Base-by-base conservation (phyloP, 2,329 filamentous ascomycete species). In the Zasmidium angulare region DNA sequence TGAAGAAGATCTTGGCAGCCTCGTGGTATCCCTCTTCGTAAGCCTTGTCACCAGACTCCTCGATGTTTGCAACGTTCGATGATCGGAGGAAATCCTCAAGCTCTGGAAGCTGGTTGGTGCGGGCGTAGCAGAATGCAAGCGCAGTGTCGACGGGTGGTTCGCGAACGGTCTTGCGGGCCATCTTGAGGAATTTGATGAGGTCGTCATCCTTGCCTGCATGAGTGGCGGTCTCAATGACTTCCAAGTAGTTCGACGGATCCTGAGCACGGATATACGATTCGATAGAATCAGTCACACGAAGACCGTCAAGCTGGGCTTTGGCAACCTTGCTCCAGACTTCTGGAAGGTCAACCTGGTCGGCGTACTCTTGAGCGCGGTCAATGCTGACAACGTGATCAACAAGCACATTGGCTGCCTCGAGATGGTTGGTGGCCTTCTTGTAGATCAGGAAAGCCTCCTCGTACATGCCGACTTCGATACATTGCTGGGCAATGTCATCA, bases 261-360 rank as follows among this genome's bases (percentile, higher is more conserved):
- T 89, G 85, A 31, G 95, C 95, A 75, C 93, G 93, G 74, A 99
- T 96, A 78, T 99, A 99, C 0, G 95, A 98, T 61, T 96, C 92
- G 66, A 99, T 96, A 47, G 91, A 87, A 78, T 99, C 95, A 53
- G 87, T 87, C 26, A 99, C 88, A 61, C 95, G 91, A 40, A 99
- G 87, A 68, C 95, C 95, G 74, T 99, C 95, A 58, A 99, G 85
- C 79, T 99, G 95, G 57, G 95, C 93, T 82, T 99, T 99, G 65
- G 91, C 95, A 67, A 99, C 93, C 80, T 90, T 93, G 81, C 93
- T 98, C 95, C 95, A 99, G 23, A 99, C 95, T 71, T 97, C 92
- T 1, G 95, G 90, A 62, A 92, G 79, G 70, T 99, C 95, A 59
- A 99, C 90, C 64, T 93, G 89, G 71, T 99, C 95, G 19, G 95